These are phyloP conservation scores for Pyricularia pennisetigena DNA, from an alignment of 2,329 filamentous ascomycete genomes.

Conservation along the genomic window DNA sequence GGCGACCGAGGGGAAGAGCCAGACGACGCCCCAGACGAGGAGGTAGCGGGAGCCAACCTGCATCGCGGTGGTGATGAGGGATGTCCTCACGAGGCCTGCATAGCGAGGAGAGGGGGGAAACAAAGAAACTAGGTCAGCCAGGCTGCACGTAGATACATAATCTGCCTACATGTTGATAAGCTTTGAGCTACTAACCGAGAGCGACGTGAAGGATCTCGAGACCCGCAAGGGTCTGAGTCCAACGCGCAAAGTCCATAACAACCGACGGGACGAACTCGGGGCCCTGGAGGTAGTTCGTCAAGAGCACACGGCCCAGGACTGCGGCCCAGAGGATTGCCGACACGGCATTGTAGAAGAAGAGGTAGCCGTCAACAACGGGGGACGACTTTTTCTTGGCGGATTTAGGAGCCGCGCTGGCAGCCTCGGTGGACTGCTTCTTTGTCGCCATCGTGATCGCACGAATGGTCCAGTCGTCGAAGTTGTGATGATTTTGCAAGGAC, in stretches of 20 bases:
- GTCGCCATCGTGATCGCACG: conserved; percentile 10
- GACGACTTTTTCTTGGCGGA: conserved; percentile 38
- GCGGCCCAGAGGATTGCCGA: conserved; percentile 70
- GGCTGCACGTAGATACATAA: conserved; percentile 7
- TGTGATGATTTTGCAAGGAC: not conserved
- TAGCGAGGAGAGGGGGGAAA: not conserved
- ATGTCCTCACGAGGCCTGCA: conserved; percentile 73
- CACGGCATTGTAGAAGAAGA: conserved; percentile 75
- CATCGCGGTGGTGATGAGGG: conserved; percentile 76
- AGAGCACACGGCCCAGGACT: conserved; percentile 59
- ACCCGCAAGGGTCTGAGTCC: conserved; percentile 74
- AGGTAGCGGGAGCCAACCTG: conserved; percentile 83
- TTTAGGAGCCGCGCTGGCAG: conserved; percentile 6
- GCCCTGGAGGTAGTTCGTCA: conserved; percentile 41
- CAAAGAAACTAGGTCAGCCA: not conserved
- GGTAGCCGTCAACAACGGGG: conserved; percentile 39
- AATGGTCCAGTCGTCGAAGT: not conserved
- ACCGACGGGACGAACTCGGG: conserved; percentile 49
- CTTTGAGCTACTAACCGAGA: conserved; percentile 57
- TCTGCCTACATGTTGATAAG: not conserved
- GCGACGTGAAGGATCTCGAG: conserved; percentile 79
- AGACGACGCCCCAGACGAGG: conserved; percentile 78
- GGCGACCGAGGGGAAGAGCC: conserved; percentile 56
- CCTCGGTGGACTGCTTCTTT: conserved; percentile 12
- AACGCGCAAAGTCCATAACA: conserved; percentile 59